Conservation (phyloP, 2,329 filamentous ascomycete species). For the Neonectria ditissima region DNA sequence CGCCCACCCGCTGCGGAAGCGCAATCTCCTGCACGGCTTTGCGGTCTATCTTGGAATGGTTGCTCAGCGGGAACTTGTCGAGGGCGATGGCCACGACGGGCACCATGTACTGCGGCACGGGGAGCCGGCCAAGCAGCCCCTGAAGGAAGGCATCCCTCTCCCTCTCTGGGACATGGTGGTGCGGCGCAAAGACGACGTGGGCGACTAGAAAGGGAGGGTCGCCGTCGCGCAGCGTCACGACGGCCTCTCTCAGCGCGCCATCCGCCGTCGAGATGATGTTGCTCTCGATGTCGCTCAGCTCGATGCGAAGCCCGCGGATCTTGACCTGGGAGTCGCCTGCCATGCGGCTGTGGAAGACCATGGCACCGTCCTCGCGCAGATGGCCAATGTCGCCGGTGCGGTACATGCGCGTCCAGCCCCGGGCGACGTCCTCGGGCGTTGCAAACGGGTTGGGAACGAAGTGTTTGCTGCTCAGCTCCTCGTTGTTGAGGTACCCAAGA, state of each 20-base stretch:
- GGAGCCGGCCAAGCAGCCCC: conserved; percentile 29
- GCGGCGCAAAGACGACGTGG: conserved; percentile 40
- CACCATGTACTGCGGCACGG: conserved; percentile 51
- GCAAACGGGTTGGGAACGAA: conserved; percentile 35
- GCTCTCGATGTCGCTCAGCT: conserved; percentile 55
- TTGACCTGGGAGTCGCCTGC: conserved; percentile 57
- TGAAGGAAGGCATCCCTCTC: conserved; percentile 6
- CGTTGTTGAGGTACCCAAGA: conserved; percentile 52
- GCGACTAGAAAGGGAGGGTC: conserved; percentile 42
- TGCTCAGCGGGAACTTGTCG: conserved; percentile 44
- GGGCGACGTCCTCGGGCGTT: conserved; percentile 5
- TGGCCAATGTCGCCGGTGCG: conserved; percentile 56
- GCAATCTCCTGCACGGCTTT: conserved; percentile 36
- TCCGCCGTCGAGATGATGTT: conserved; percentile 23
- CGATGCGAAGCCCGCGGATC: conserved; percentile 56
- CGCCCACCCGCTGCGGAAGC: conserved; percentile 22
- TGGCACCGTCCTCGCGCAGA: conserved; percentile 41
- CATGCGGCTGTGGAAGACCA: conserved; percentile 51
- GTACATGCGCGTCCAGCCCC: conserved; percentile 48
- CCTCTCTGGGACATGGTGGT: neutral
- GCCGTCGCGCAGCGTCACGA: conserved; percentile 13
- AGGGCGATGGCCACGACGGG: conserved; percentile 46
- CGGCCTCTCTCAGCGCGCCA: conserved; percentile 14
- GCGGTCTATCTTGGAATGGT: conserved; percentile 48
- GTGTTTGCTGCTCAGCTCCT: conserved; percentile 18